These are phyloP conservation scores for Gaeumannomyces tritici DNA, from an alignment of 2,329 filamentous ascomycete genomes.

Conservation along the genomic window DNA sequence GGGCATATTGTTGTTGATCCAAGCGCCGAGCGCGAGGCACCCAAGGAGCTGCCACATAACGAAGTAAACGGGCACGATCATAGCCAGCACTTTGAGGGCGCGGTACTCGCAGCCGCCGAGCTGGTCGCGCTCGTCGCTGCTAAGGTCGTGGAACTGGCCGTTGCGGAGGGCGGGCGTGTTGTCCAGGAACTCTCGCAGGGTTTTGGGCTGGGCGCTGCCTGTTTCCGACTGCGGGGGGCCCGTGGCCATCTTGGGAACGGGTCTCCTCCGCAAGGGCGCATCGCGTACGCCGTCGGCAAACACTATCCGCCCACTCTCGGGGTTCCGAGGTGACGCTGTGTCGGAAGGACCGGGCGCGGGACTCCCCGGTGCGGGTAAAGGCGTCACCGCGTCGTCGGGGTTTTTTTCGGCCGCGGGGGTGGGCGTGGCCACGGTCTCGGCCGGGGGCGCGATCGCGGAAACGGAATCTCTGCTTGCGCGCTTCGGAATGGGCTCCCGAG, in stretches of 20 bases:
- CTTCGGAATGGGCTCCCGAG: too few species aligned
- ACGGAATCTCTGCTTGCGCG: too few species aligned
- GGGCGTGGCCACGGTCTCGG: too few species aligned
- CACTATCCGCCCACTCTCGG: neutral
- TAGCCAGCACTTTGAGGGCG: slow-evolving; percentile 47
- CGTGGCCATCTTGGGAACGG: neutral
- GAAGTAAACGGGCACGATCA: slow-evolving; percentile 53
- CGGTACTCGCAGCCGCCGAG: slow-evolving; percentile 57
- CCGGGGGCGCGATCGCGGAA: too few species aligned
- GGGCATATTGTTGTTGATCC: slow-evolving; percentile 43
- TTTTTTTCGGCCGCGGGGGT: too few species aligned
- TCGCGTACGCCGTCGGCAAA: too few species aligned
- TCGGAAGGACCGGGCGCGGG: too few species aligned
- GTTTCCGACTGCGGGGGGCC: neutral
- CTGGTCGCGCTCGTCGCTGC: slow-evolving; percentile 41
- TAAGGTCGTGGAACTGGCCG: slow-evolving; percentile 39
- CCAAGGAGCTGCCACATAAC: slow-evolving; percentile 49
- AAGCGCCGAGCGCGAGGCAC: slow-evolving; percentile 48
- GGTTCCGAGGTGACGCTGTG: too few species aligned
- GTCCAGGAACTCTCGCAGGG: slow-evolving; percentile 21
- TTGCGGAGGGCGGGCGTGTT: slow-evolving; percentile 28
- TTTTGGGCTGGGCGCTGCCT: neutral
- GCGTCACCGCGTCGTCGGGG: too few species aligned
- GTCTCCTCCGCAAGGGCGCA: too few species aligned
- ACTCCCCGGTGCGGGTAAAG: too few species aligned